These are phyloP conservation scores for Neurospora intermedia DNA, from an alignment of 495 filamentous ascomycete genomes.

Conservation along the genomic window DNA sequence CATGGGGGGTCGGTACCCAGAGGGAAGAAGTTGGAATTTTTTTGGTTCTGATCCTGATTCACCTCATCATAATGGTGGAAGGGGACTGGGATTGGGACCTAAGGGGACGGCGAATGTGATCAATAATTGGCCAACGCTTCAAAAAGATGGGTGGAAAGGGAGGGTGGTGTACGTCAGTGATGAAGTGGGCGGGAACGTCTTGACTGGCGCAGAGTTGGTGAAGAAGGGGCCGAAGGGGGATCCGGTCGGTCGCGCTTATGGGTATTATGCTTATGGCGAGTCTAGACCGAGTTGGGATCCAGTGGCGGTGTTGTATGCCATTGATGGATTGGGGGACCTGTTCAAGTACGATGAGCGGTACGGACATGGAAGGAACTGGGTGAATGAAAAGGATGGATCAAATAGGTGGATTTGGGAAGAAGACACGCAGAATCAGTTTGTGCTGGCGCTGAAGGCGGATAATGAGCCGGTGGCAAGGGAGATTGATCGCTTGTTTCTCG, in stretches of 20 bases:
- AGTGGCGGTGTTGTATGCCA: slow-evolving; percentile 33
- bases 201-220: slow-evolving; percentile 26
- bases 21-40: slow-evolving; percentile 34
- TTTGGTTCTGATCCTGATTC: slow-evolving; percentile 21
- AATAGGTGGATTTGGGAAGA: slow-evolving; percentile 28
- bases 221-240: slow-evolving; percentile 20
- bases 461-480: slow-evolving; percentile 5
- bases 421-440: slow-evolving; percentile 20
- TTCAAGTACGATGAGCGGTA: slow-evolving; percentile 21
- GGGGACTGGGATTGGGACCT: not conserved
- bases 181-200: slow-evolving; percentile 25
- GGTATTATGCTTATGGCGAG: slow-evolving; percentile 25
- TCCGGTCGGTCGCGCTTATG: slow-evolving; percentile 31
- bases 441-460: slow-evolving; percentile 17
- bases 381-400: slow-evolving; percentile 15
- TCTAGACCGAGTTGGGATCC: slow-evolving; percentile 34
- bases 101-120: slow-evolving; percentile 25
- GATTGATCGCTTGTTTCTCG: slow-evolving; percentile 14
- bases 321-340: slow-evolving; percentile 14
- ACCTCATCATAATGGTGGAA: not conserved
- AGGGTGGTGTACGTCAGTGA: slow-evolving; percentile 25
- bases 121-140: slow-evolving; percentile 7
- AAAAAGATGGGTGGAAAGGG: slow-evolving; percentile 19
- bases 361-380: slow-evolving; percentile 19
- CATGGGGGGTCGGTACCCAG: slow-evolving; percentile 38